Base-by-base conservation (phyloP, 2,329 filamentous ascomycete species). In the Aspergillus amoenus region DNA sequence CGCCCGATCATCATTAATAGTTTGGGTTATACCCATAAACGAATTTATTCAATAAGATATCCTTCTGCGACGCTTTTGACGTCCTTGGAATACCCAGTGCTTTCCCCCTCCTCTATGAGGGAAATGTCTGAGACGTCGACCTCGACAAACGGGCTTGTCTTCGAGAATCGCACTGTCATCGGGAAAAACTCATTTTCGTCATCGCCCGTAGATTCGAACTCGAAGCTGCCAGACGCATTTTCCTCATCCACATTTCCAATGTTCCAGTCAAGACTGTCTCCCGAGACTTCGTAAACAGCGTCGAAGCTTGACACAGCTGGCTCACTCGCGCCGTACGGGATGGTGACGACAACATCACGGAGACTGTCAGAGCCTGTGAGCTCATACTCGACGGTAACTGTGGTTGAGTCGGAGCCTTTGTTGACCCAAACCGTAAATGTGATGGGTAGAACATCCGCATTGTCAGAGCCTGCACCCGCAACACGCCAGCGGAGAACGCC, bases 361-460 rank as follows among this genome's bases (percentile, higher is more conserved):
- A 99, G 80, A 12, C 84, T 76, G 64, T 93, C 90, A 2, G 86
- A 82, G 51, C 92, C 90, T 0, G 90, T 93, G 58, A 96, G 84
- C 75, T 99, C 94, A 73, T 97, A 99, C 76, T 97, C 94, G 34
- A 97, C 85, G 2, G 93, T 99, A 70, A 99, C 86, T 63, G 90
- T 95, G 75, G 88, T 95, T 68, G 88, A 92, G 46, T 88, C 85
- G 21, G 86, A 84, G 47, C 90, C 89, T 75, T 93, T 92, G 77
- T 96, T 97, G 59, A 96, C 91, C 94, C 94, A 99, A 39, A 97
- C 93, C 2, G 92, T 97, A 75, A 99, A 97, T 39, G 90, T 94
- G 69, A 99, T 94, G 7, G 94, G 94, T 39, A 95, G 87, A 54
- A 93, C 86, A 61, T 86, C 87, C 37, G 88, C 77, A 66, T 95